Conservation (phyloP, 371 early-diverging fungal species). For the Mucor plumbeus region DNA sequence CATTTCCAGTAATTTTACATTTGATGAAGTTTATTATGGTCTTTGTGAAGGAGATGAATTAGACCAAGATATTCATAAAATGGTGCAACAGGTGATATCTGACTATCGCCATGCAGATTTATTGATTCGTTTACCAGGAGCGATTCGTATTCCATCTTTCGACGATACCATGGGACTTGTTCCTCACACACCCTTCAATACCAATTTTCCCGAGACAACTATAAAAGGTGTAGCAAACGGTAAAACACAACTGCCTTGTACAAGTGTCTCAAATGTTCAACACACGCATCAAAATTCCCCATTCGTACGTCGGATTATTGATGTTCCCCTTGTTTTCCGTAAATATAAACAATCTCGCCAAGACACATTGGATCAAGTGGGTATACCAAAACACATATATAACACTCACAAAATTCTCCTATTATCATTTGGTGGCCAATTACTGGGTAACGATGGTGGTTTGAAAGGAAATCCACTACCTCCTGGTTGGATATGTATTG, state of each 20-base stretch:
- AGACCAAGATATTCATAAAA: slow-evolving; percentile 53
- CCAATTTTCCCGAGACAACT: slow-evolving; percentile 23
- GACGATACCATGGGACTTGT: slow-evolving; percentile 47
- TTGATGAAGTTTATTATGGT: slow-evolving; percentile 74
- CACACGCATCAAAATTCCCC: slow-evolving; percentile 12
- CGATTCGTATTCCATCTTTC: slow-evolving; percentile 71
- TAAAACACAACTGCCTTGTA: slow-evolving; percentile 42
- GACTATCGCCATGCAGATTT: slow-evolving; percentile 68
- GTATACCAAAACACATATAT: slow-evolving; percentile 64
- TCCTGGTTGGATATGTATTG: slow-evolving; percentile 77
- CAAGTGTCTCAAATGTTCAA: slow-evolving; percentile 39
- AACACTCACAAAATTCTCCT: slow-evolving; percentile 64
- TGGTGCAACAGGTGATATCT: slow-evolving; percentile 52
- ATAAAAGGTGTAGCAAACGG: slow-evolving; percentile 52
- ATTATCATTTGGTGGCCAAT: slow-evolving; percentile 81
- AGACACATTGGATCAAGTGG: slow-evolving; percentile 56
- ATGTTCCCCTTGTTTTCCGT: slow-evolving; percentile 70
- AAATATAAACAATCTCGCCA: slow-evolving; percentile 54
- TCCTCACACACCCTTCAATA: slow-evolving; percentile 41
- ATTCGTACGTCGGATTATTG: slow-evolving; percentile 52
- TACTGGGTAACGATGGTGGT: slow-evolving; percentile 49
- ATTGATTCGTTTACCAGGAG: slow-evolving; percentile 73
- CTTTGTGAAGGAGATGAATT: slow-evolving; percentile 62
- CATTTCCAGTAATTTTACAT: slow-evolving; percentile 80
- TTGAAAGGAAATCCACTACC: slow-evolving; percentile 68